Conservation (phyloP, 805 yeast genomes). For the Saturnispora bothae region DNA sequence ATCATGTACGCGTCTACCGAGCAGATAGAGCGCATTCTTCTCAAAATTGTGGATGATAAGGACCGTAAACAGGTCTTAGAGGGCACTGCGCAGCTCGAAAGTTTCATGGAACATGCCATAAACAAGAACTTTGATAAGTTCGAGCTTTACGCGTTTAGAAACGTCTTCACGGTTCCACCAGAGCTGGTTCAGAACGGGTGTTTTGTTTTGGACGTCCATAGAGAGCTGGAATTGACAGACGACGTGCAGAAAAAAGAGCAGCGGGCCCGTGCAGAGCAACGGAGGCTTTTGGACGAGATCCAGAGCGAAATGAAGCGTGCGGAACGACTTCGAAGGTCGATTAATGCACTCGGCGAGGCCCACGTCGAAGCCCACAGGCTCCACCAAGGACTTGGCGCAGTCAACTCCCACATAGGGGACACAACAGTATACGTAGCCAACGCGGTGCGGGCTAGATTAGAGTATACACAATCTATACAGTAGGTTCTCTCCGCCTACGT, state of each 20-base stretch:
- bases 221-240: conserved; percentile 29
- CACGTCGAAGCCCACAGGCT: background rate
- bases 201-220: conserved; percentile 60
- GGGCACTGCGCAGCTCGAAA: conserved; percentile 75
- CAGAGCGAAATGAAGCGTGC: background rate
- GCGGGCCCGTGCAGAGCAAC: conserved; percentile 17
- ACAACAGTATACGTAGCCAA: background rate
- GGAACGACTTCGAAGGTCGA: background rate
- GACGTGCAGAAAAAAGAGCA: conserved; percentile 14
- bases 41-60: conserved; percentile 41
- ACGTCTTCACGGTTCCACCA: conserved; percentile 60
- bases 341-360: background rate
- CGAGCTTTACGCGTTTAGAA: conserved; percentile 72
- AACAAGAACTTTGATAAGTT: conserved; percentile 79
- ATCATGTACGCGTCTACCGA: conserved; percentile 73
- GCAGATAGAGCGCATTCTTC: conserved; percentile 61
- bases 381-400: too few relatives aligned
- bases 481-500: background rate
- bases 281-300: conserved; percentile 21
- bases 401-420: too few relatives aligned
- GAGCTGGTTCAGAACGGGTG: conserved; percentile 57
- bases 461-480: background rate
- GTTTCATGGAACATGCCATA: conserved; percentile 60
- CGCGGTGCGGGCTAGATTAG: background rate
- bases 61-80: conserved; percentile 14